Percentiles rank a stretch among this genome's conserved stretches.
Evolutionary conservation across 1,139 yeast genomes (phyloP).

Genomic region (Suhomyces taliae): DNA sequence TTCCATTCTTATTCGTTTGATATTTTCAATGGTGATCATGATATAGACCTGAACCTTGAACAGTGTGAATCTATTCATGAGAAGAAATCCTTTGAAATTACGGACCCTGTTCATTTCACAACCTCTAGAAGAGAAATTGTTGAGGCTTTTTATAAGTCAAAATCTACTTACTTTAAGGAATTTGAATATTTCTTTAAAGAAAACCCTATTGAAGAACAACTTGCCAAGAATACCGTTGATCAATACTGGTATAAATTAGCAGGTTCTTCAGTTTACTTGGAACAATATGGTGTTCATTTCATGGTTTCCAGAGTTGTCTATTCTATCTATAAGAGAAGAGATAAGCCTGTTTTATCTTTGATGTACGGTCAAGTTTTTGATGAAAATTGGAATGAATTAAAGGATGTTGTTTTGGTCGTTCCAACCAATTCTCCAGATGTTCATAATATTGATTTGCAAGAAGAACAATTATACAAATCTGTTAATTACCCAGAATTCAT

Average conservation of each 20-base stretch:
- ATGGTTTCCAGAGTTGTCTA: slow-evolving; percentile 37
- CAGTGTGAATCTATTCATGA: slow-evolving; percentile 8
- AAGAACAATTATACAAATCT: slow-evolving; percentile 10
- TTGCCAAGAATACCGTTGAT: slow-evolving; percentile 27
- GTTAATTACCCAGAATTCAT: slow-evolving; percentile 30
- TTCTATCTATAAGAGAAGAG: slow-evolving; percentile 27
- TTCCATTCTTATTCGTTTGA: slow-evolving; percentile 7
- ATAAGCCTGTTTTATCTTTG: slow-evolving; percentile 34
- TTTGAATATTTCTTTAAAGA: slow-evolving; percentile 15
- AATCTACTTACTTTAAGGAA: slow-evolving; percentile 7
- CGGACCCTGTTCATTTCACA: slow-evolving; percentile 7
- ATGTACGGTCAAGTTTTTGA: slow-evolving; percentile 49
- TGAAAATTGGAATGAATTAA: slow-evolving; percentile 46
- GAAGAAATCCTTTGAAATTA: slow-evolving; percentile 6
- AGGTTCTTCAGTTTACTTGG: slow-evolving; percentile 42
- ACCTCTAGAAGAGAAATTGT: slow-evolving; percentile 9
- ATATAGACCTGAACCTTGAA: slow-evolving; percentile 6
- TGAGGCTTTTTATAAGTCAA: slow-evolving; percentile 6
- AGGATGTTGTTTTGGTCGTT: slow-evolving; percentile 30
- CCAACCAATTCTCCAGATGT: slow-evolving; percentile 22
- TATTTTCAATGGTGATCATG: slow-evolving; percentile 7
- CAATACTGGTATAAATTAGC: slow-evolving; percentile 39
- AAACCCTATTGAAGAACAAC: slow-evolving; percentile 14
- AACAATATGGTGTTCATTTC: slow-evolving; percentile 40
- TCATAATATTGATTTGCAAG: neutral